A percentile compares a stretch with the other conserved stretches of the same genome.
phyloP scores from a whole-genome alignment of 2,329 filamentous ascomycete species.

The Phialocephala subalpina region DNA sequence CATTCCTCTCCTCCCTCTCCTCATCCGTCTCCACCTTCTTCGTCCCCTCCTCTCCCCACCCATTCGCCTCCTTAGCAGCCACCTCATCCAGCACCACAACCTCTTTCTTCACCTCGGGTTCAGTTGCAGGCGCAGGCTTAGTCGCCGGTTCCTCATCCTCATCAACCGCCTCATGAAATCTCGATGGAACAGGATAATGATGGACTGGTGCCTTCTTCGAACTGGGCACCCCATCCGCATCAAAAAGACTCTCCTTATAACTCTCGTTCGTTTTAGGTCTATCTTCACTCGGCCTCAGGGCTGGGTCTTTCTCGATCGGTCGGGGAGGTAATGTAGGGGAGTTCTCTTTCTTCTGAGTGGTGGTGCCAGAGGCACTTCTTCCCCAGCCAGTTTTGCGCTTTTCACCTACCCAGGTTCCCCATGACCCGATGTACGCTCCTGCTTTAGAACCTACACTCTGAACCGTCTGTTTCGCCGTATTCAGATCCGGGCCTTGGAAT shows the following conservation, averaged over 20 bases:
- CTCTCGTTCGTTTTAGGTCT: conserved; percentile 40
- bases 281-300: conserved; percentile 31
- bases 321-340: not conserved
- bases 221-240: conserved; percentile 36
- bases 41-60: conserved; percentile 28
- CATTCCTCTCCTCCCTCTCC: conserved; percentile 25
- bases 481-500: conserved; percentile 44
- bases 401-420: conserved; percentile 76
- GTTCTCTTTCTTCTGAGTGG: conserved; percentile 26
- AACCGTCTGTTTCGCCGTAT: conserved; percentile 55
- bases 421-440: conserved; percentile 71
- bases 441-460: conserved; percentile 63
- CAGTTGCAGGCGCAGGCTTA: not conserved
- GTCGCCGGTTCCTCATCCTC: conserved; percentile 15
- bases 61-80: conserved; percentile 22
- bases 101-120: conserved; percentile 4
- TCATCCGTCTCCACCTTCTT: conserved; percentile 25
- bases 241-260: conserved; percentile 44
- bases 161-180: conserved; percentile 32
- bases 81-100: conserved; percentile 4
- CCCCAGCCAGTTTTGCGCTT: conserved; percentile 65
- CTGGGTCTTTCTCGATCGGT: conserved; percentile 25
- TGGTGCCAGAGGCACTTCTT: conserved; percentile 23
- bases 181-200: conserved; percentile 22
- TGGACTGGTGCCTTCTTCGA: conserved; percentile 2